These are phyloP conservation scores for Rhododendron williamsianum DNA, from an alignment of 148 eudicot species.

Conservation along the genomic window DNA sequence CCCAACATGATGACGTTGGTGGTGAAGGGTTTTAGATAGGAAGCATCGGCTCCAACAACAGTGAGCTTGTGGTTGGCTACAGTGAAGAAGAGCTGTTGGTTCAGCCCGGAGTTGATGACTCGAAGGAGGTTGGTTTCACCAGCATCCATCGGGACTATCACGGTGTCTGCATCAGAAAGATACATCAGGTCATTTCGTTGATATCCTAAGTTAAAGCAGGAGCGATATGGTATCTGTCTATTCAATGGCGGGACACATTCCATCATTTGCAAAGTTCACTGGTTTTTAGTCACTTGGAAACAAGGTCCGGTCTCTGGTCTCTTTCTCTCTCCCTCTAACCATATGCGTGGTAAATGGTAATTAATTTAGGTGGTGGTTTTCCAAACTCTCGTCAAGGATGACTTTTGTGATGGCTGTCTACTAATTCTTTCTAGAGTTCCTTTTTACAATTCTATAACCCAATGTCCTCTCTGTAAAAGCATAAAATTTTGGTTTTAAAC, in stretches of 20 bases:
- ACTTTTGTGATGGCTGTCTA: neutral
- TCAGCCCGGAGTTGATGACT: constrained; percentile 71
- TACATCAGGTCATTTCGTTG: neutral
- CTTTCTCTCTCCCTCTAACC: neutral
- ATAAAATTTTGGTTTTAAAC: constrained; percentile 1
- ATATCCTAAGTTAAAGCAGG: neutral
- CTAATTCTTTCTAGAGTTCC: neutral
- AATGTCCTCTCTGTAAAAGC: neutral
- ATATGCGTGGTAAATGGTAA: neutral
- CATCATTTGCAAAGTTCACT: neutral
- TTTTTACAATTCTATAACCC: neutral
- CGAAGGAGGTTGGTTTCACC: constrained; percentile 81
- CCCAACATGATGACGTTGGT: constrained; percentile 78
- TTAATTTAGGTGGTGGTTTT: neutral
- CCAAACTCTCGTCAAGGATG: neutral
- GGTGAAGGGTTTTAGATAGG: constrained; percentile 77
- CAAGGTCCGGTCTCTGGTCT: neutral
- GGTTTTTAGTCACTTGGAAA: neutral
- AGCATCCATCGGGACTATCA: constrained; percentile 51
- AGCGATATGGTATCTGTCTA: neutral
- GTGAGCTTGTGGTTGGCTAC: constrained; percentile 73
- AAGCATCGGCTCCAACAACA: constrained; percentile 89
- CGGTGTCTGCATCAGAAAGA: constrained; percentile 47
- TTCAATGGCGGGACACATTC: neutral
- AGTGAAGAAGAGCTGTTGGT: constrained; percentile 88